Evolutionary conservation across 2,329 filamentous ascomycete genomes (phyloP).

Genomic region (Colletotrichum eleusines): DNA sequence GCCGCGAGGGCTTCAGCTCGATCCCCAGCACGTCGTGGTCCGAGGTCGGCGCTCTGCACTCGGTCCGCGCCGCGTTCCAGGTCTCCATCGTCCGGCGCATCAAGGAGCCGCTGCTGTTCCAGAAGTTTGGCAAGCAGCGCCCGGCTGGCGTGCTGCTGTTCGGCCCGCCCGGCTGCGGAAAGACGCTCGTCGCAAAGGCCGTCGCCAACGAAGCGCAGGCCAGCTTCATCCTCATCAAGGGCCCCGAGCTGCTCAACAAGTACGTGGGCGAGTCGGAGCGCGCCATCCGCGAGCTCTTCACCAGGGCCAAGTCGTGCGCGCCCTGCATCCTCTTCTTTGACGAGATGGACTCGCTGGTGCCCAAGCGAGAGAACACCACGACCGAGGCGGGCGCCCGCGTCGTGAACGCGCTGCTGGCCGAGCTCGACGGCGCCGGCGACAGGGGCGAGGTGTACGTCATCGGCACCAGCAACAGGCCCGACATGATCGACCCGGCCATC

Average conservation of each 20-base stretch:
- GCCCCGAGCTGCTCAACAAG: slow-evolving; percentile 95
- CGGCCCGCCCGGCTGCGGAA: slow-evolving; percentile 96
- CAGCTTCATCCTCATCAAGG: slow-evolving; percentile 98
- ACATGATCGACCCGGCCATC: slow-evolving; percentile 97
- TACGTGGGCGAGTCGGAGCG: slow-evolving; percentile 97
- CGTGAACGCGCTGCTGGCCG: slow-evolving; percentile 94
- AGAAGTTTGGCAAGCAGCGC: slow-evolving; percentile 80
- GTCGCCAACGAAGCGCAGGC: slow-evolving; percentile 95
- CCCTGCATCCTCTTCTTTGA: slow-evolving; percentile 94
- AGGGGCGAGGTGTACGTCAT: slow-evolving; percentile 93
- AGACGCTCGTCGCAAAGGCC: slow-evolving; percentile 95
- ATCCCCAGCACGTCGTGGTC: slow-evolving; percentile 94
- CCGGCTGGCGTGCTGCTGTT: slow-evolving; percentile 92
- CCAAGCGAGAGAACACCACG: slow-evolving; percentile 80
- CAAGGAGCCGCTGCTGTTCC: slow-evolving; percentile 81
- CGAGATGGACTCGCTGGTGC: slow-evolving; percentile 93
- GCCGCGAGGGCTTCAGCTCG: slow-evolving; percentile 91
- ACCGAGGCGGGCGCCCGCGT: slow-evolving; percentile 89
- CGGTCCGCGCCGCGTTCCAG: slow-evolving; percentile 84
- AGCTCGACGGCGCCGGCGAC: slow-evolving; percentile 87
- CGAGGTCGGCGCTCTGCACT: slow-evolving; percentile 86
- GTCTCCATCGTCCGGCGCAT: slow-evolving; percentile 93
- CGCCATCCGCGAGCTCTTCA: slow-evolving; percentile 91
- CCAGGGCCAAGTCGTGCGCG: slow-evolving; percentile 84
- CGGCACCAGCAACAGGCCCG: slow-evolving; percentile 92